Base-by-base conservation (phyloP, 352 stramenopile genomes). In the Saprolegnia parasitica region DNA sequence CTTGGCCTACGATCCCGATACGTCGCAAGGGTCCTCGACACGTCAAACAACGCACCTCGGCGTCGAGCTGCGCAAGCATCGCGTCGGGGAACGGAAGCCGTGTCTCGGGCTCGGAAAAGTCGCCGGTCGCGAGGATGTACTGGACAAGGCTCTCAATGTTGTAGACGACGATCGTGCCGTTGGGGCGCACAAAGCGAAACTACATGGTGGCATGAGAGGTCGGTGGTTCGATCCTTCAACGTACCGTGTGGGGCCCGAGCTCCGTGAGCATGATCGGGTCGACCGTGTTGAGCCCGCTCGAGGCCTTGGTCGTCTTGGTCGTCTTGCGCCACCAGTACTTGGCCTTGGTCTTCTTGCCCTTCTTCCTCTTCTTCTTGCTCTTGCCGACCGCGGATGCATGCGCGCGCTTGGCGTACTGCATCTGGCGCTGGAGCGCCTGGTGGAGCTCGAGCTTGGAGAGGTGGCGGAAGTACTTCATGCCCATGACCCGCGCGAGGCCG, bases 181-280 rank as follows among this genome's bases (percentile, higher is more conserved):
- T 96, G 40, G 78, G 82, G 24, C 88, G 80, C 32, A 83, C 83
- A 61, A 94, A 93, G 50, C 86, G 81, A 76, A 96, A 95, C 82
- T 96, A 72, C 49, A 54, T 32, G 24, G n/a, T 46, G 23, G 39
- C 29, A 66, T 56, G 37, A 55, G 64, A 60, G 29, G 56, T 10
- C 0, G 35, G 54, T 50, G 15, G 52, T 23, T 8, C 71, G 47
- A 24, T 32, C 39, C 21, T 37, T 49, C 26, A 9, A 76, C 76
- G 40, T 65, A 93, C 86, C 79, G 84, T 94, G 65, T 95, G 76
- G 24, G 77, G 77, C 5, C 82, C 84, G 32, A 97, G 71, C 56
- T 84, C 80, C 18, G 80, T 82, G 57, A 96, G 74, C 87, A 96
- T 94, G 66, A 97, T 96, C 39, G 89, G 89, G 71, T 97, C 89